These are phyloP conservation scores for Talaromyces sp. DNA, from an alignment of 2,329 filamentous ascomycete genomes.

Conservation along the genomic window DNA sequence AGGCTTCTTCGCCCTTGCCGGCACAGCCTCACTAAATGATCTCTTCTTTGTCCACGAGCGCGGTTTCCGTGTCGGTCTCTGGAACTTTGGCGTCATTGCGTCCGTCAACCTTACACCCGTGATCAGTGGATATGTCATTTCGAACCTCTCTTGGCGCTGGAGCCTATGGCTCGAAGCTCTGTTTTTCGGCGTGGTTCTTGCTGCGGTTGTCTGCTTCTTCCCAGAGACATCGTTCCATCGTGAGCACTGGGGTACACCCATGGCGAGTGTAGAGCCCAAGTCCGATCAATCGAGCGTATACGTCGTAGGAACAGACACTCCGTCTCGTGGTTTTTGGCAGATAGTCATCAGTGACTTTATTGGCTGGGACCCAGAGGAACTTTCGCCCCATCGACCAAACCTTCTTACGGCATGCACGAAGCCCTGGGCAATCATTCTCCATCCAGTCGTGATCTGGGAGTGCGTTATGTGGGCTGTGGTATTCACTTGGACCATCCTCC, in stretches of 20 bases:
- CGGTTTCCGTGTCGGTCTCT: slow-evolving; percentile 22
- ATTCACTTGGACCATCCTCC: slow-evolving; percentile 2
- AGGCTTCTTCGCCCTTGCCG: slow-evolving; percentile 1
- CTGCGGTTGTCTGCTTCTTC: background rate
- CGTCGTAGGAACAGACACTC: background rate
- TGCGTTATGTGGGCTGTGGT: background rate
- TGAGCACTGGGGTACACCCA: background rate
- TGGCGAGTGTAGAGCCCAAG: background rate
- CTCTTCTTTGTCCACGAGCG: slow-evolving; percentile 49
- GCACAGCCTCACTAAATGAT: slow-evolving; percentile 37
- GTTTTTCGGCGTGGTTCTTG: background rate
- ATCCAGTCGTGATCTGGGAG: slow-evolving; percentile 1
- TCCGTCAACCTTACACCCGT: slow-evolving; percentile 1
- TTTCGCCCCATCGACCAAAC: background rate
- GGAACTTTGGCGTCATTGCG: slow-evolving; percentile 4
- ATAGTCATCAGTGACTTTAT: background rate
- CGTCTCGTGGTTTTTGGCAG: background rate
- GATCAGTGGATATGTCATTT: background rate
- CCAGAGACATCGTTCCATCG: background rate
- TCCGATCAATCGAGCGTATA: background rate
- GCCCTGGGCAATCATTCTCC: background rate
- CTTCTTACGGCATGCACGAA: background rate
- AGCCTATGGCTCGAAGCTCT: background rate
- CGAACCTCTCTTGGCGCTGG: slow-evolving; percentile 1
- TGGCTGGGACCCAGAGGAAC: background rate